Evolutionary conservation across 2,329 filamentous ascomycete genomes (phyloP), one percentile per base, ranked within the genome.

Genomic region (Aspergillus pseudonomiae): DNA sequence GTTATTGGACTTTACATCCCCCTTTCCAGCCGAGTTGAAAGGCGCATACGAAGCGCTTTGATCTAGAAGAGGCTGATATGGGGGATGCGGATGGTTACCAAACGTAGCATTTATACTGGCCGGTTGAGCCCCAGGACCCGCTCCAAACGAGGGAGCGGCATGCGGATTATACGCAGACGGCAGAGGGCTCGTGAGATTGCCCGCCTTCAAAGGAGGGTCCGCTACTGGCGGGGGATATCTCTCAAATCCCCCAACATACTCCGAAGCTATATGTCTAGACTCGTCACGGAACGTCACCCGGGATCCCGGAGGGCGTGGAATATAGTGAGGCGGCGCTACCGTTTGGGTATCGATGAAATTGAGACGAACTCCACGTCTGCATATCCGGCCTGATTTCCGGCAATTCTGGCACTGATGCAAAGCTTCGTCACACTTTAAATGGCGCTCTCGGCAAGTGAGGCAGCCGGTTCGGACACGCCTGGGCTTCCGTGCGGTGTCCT

Each of bases 331-430:
- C 59, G 90, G 92, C 57, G 83, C 81, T 72, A 91, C 88, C 62
- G 90, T 89, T 65, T 90, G 89, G 4, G 90, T 91, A 74, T 97
- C 93, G 69, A 97, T 93, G 73, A 97, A 98, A 79, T 97, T 97
- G 46, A 98, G 83, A 43, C 92, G 87, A 57, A 97, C 84, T 21
- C 94, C 94, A 70, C 93, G 88, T 75, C 94, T 93, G 82, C 94
- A 98, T 62, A 89, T 83, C 57, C 94, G 85, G 72, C 89, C 94
- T 59, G 94, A 95, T 79, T 96, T 97, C 63, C 88, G 87, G 79
- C 94, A 97, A 73, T 97, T 97, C 71, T 91, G 83, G 73, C 87
- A 89, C 61, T 82, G 80, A 11, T 87, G 86, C 64, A 84, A 73
- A 6, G 84, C 89, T 77, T 96, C 93, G 74, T 97, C 94, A 77